A percentile compares a stretch with the other conserved stretches of the same genome.
Evolutionary conservation across 352 stramenopile genomes (phyloP).

Genomic region (Globisporangium recalcitrans): DNA sequence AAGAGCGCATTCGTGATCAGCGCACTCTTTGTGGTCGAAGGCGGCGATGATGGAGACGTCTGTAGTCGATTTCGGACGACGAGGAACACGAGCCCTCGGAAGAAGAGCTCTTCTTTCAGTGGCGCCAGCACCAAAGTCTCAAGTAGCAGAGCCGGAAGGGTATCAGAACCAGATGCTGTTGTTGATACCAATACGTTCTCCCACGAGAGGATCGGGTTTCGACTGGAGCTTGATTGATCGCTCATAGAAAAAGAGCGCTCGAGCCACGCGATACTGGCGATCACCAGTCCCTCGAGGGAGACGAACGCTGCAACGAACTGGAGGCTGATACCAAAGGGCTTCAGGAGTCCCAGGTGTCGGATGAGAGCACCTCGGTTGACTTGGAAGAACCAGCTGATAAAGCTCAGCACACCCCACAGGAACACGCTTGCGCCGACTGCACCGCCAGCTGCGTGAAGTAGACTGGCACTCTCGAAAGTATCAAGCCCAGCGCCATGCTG

Average conservation of each 20-base stretch:
- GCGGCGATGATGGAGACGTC: neutral
- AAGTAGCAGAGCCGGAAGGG: conserved; percentile 8
- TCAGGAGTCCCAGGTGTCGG: neutral
- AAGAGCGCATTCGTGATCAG: conserved; percentile 40
- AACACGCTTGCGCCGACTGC: conserved; percentile 21
- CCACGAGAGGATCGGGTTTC: conserved; percentile 22
- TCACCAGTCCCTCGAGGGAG: neutral
- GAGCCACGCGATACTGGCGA: neutral
- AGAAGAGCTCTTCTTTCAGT: conserved; percentile 59
- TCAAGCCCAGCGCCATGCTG: conserved; percentile 10
- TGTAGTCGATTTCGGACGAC: conserved; percentile 39
- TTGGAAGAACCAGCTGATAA: conserved; percentile 36
- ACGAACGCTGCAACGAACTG: neutral
- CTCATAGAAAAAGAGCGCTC: neutral
- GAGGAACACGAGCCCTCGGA: conserved; percentile 47
- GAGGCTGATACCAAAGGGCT: neutral
- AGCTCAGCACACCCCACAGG: conserved; percentile 22
- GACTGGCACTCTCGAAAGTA: too few species aligned
- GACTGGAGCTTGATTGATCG: neutral
- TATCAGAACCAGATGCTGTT: neutral
- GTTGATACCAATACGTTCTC: conserved; percentile 4
- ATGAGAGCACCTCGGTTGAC: neutral
- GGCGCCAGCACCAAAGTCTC: conserved; percentile 36
- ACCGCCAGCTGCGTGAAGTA: neutral
- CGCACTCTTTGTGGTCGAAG: conserved; percentile 15